Conservation (phyloP, 2,329 filamentous ascomycete genomes). For the Chrysoporthe puriensis region DNA sequence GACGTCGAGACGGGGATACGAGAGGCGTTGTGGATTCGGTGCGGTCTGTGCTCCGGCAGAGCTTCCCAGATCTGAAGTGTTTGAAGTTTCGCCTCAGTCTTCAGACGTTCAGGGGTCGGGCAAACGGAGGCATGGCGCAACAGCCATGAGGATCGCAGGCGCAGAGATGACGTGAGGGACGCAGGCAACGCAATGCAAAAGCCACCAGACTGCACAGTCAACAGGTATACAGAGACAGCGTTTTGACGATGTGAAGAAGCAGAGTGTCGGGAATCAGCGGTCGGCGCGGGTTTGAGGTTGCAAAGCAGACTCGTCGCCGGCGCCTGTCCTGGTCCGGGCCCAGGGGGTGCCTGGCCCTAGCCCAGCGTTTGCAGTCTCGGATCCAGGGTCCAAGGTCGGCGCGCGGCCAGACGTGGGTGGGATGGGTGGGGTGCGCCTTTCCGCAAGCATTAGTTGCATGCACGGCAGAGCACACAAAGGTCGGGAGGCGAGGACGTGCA, state of each 20-base stretch:
- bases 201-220: neutral
- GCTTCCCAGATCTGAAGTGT: constrained; percentile 19
- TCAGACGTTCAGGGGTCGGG: constrained; percentile 12
- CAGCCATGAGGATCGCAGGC: neutral
- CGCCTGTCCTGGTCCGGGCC: no score
- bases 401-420: no score
- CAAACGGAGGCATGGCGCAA: neutral
- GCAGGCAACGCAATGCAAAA: neutral
- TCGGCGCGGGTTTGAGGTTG: no score
- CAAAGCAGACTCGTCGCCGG: no score
- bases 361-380: no score
- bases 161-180: neutral
- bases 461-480: no score
- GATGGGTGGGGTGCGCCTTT: no score
- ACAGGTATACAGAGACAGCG: neutral
- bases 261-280: no score
- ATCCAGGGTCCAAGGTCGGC: no score
- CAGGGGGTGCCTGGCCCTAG: neutral
- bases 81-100: constrained; percentile 23
- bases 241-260: no score
- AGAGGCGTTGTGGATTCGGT: neutral
- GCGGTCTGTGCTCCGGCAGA: constrained; percentile 1
- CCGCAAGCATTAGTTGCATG: neutral
- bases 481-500: no score
- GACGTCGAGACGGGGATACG: constrained; percentile 1